phyloP scores from a whole-genome alignment of 164 flowering plant species.

The Annona squamosa region DNA sequence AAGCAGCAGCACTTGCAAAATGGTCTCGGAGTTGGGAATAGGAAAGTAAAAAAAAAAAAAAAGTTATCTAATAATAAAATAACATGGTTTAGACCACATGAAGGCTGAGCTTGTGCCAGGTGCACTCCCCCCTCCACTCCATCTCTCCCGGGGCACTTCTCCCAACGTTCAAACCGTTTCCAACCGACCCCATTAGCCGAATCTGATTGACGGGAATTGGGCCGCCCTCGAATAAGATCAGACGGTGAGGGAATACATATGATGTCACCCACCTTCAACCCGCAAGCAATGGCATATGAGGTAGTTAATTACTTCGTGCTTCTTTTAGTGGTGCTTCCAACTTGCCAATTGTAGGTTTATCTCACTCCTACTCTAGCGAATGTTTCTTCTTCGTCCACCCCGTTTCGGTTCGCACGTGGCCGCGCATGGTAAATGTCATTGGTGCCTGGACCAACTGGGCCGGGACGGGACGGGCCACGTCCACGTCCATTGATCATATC shows the following conservation, averaged over 20 bases:
- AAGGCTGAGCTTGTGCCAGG: conserved; percentile 38
- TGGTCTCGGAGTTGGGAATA: background rate
- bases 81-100: conserved; percentile 36
- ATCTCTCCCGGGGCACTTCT: conserved; percentile 12
- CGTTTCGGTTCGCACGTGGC: background rate
- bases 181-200: conserved; percentile 41
- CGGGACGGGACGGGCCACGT: background rate
- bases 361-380: conserved; percentile 3
- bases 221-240: conserved; percentile 8
- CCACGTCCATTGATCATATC: background rate
- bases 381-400: background rate
- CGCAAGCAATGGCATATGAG: conserved; percentile 3
- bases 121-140: conserved; percentile 37
- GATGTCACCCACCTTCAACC: conserved; percentile 26
- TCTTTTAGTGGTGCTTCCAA: background rate
- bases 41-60: background rate
- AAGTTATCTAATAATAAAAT: background rate
- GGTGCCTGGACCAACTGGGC: background rate
- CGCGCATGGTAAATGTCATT: background rate
- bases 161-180: conserved; percentile 33
- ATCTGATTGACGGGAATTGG: conserved; percentile 33
- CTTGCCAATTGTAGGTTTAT: background rate
- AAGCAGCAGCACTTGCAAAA: background rate
- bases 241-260: conserved; percentile 9
- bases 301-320: background rate